Percentiles rank a stretch among this genome's conserved stretches.
Conservation (phyloP, 2,329 filamentous ascomycete genomes). For the Kalmusia sp. region DNA sequence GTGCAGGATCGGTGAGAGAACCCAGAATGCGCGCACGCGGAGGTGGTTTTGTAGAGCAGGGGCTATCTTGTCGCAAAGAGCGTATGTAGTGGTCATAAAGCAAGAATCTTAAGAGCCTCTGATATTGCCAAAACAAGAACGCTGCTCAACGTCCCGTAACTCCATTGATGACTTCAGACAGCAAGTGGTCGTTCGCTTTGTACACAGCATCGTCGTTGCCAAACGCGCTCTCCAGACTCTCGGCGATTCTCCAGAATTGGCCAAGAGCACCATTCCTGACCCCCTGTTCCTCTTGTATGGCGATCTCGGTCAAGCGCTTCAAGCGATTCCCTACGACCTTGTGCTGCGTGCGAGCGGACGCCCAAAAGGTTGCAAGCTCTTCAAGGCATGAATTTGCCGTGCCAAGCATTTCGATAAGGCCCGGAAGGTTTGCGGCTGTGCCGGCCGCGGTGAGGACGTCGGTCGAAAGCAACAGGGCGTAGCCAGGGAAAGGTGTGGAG, state of each 20-base stretch:
- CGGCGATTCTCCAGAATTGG: slow-evolving; percentile 45
- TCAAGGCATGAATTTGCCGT: slow-evolving; percentile 63
- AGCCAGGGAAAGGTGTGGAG: slow-evolving; percentile 66
- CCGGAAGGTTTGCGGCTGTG: slow-evolving; percentile 46
- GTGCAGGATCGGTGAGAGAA: neutral
- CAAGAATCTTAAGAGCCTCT: neutral
- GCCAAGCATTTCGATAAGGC: slow-evolving; percentile 63
- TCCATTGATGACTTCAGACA: slow-evolving; percentile 37
- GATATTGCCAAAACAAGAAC: slow-evolving; percentile 5
- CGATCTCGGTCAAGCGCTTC: slow-evolving; percentile 52
- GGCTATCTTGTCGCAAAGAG: neutral
- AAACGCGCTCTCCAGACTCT: slow-evolving; percentile 51
- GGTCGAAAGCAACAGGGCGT: slow-evolving; percentile 67
- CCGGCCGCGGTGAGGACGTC: slow-evolving; percentile 72
- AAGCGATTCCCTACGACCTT: slow-evolving; percentile 57
- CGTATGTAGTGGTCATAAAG: neutral
- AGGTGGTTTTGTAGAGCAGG: neutral
- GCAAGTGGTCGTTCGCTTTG: slow-evolving; percentile 35
- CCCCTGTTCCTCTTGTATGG: slow-evolving; percentile 43
- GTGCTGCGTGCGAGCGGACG: slow-evolving; percentile 60
- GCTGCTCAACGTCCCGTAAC: slow-evolving; percentile 13
- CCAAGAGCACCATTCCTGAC: slow-evolving; percentile 35
- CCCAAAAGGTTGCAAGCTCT: slow-evolving; percentile 66
- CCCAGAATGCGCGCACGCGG: neutral
- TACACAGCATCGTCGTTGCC: slow-evolving; percentile 55